These are phyloP conservation scores for Pseudopyrenochaeta lycopersici DNA, from an alignment of 2,329 filamentous ascomycete species.

Conservation along the genomic window DNA sequence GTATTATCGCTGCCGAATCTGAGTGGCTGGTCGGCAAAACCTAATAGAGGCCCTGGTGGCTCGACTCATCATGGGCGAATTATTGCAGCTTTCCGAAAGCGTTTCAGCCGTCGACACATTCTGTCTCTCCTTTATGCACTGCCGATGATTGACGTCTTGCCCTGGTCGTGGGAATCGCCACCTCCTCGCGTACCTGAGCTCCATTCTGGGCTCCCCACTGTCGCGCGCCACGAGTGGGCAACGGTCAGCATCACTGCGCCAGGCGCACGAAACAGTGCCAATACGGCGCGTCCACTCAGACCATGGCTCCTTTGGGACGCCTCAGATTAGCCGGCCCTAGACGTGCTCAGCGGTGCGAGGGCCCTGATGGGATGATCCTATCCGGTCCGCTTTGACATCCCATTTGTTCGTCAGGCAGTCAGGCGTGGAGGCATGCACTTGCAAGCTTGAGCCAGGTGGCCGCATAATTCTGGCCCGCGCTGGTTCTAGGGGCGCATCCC, in stretches of 20 bases:
- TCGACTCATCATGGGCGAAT: constrained; percentile 38
- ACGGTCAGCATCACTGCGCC: constrained; percentile 31
- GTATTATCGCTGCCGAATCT: constrained; percentile 36
- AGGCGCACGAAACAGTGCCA: constrained; percentile 39
- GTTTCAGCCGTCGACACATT: constrained; percentile 43
- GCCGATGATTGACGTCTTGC: constrained; percentile 36
- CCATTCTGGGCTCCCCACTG: constrained; percentile 14
- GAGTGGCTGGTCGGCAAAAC: constrained; percentile 47
- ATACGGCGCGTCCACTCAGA: constrained; percentile 38
- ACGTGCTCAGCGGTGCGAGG: constrained; percentile 30
- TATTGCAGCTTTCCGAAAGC: constrained; percentile 42
- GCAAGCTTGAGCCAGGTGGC: constrained; percentile 33
- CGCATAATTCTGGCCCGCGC: constrained; percentile 40
- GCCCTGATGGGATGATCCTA: constrained; percentile 33
- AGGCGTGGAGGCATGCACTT: constrained; percentile 33
- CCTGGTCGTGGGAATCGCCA: constrained; percentile 35
- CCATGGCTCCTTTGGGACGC: constrained; percentile 32
- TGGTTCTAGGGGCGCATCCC: constrained; percentile 36
- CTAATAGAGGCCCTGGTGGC: constrained; percentile 45
- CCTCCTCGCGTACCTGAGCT: constrained; percentile 45
- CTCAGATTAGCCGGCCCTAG: constrained; percentile 45
- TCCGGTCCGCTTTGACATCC: constrained; percentile 39
- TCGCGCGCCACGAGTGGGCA: constrained; percentile 40
- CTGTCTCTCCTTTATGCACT: constrained; percentile 46
- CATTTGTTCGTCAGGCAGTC: constrained; percentile 41